Percentiles rank a stretch among this genome's conserved stretches.
Conservation (phyloP, 2,329 filamentous ascomycete genomes). For the Paecilomyces formosus region DNA sequence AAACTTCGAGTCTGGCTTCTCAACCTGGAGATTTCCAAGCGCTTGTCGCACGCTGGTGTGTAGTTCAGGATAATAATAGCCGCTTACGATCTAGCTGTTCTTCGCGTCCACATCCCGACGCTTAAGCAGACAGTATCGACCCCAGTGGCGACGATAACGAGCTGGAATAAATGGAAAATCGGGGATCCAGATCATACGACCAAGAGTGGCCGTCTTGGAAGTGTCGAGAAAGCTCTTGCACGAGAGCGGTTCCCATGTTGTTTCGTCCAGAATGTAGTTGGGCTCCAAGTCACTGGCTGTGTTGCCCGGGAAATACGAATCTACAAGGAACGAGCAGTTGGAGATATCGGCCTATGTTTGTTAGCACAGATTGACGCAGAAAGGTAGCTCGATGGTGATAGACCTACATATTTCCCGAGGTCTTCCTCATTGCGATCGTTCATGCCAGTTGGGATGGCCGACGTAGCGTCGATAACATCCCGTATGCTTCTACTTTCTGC, state of each 20-base stretch:
- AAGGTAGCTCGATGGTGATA: neutral
- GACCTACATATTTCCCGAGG: conserved; percentile 68
- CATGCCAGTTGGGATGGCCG: conserved; percentile 73
- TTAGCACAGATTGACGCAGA: conserved; percentile 8
- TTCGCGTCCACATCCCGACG: conserved; percentile 33
- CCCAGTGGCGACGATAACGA: conserved; percentile 69
- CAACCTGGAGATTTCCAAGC: neutral
- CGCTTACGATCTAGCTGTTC: neutral
- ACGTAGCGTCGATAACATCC: conserved; percentile 75
- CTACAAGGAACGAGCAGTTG: conserved; percentile 76
- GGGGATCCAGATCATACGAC: conserved; percentile 76
- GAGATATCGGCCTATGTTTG: conserved; percentile 53
- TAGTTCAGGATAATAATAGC: neutral
- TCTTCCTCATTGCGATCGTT: conserved; percentile 91
- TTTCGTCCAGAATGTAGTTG: conserved; percentile 64
- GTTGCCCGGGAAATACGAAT: conserved; percentile 66
- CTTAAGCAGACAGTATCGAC: conserved; percentile 75
- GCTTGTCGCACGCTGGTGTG: neutral
- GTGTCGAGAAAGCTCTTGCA: conserved; percentile 79
- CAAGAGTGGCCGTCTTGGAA: conserved; percentile 62
- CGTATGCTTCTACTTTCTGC: conserved; percentile 62
- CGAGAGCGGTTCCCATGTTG: conserved; percentile 69
- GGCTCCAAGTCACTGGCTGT: conserved; percentile 63
- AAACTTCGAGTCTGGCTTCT: neutral
- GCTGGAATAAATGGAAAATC: conserved; percentile 62